Evolutionary conservation across 805 yeast species (phyloP), one percentile per base, ranked within the genome.

Genomic region (Myxozyma geophila): DNA sequence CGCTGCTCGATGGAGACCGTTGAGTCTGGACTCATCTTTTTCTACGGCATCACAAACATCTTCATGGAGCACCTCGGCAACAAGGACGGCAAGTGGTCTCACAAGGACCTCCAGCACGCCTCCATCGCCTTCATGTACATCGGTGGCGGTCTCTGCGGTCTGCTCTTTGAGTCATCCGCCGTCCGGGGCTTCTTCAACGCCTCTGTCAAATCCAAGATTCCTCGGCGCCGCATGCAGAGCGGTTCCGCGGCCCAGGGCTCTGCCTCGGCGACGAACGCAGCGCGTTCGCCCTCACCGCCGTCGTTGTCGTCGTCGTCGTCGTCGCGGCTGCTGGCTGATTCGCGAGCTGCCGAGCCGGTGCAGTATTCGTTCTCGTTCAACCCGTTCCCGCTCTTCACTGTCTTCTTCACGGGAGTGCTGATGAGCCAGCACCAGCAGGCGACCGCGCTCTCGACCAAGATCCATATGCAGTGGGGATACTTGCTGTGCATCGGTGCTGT

Each of bases 381-480:
- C 74, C 98, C 98, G 40, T 91, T 95, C 83, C 98, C 98, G 2
- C 86, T 90, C 0, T 84, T 95, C 68, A 91, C 96, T 1, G 89
- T 95, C 40, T 95, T 90, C 78, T 95, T 97, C 96, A 95, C 98
- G 0, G 99, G 99, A 36, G 82, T 88, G 13, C 81, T 95, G 66
- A 95, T 95, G 99, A 92, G 98, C 1, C 90, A 88, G 75, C 99
- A 95, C 76, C 86, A 85, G 46, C 99, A 95, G 76, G 89, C 92
- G 6, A 87, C 95, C 0, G 79, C 74, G 59, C 81, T 88, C 39
- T 87, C 97, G 1, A 91, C 98, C 1, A 79, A 77, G 17, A 84
- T 95, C 66, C 99, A 95, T 75, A 78, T 83, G 59, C 98, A 92
- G 77, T 95, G 99, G 99, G 99, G 99, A 7, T 81, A 83, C 62